Percentiles rank a stretch among this genome's conserved stretches.
These are phyloP conservation scores for Pinus albicaulis DNA, from an alignment of 75 land plant genomes.

Conservation along the genomic window DNA sequence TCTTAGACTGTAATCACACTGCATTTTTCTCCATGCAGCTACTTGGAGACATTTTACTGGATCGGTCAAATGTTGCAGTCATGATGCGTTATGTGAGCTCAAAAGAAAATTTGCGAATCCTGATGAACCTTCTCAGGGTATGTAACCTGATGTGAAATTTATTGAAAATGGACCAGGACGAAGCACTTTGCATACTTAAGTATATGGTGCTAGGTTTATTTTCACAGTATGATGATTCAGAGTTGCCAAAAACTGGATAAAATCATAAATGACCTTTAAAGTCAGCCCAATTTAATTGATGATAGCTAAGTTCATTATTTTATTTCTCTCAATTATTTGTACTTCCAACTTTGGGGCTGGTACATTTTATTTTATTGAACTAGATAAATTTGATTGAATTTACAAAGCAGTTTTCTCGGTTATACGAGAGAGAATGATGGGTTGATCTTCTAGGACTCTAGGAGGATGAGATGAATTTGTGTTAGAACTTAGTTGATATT, in stretches of 20 bases:
- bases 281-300: neutral
- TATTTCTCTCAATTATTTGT: neutral
- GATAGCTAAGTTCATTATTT: neutral
- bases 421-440: neutral
- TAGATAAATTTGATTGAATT: neutral
- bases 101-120: conserved; percentile 84
- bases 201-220: no score
- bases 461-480: no score
- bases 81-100: conserved; percentile 95
- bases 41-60: conserved; percentile 88
- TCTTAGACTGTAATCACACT: neutral
- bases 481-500: no score
- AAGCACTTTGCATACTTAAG: neutral
- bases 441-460: neutral
- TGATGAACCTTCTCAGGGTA: conserved; percentile 98
- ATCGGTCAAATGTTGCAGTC: conserved; percentile 77
- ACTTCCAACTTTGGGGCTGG: neutral
- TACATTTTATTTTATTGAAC: neutral
- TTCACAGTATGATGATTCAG: neutral
- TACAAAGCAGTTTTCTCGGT: neutral
- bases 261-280: neutral
- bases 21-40: conserved; percentile 39
- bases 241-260: neutral
- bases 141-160: neutral
- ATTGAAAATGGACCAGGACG: neutral